Conservation (phyloP, 2,329 filamentous ascomycete species). For the Colletotrichum sp. region DNA sequence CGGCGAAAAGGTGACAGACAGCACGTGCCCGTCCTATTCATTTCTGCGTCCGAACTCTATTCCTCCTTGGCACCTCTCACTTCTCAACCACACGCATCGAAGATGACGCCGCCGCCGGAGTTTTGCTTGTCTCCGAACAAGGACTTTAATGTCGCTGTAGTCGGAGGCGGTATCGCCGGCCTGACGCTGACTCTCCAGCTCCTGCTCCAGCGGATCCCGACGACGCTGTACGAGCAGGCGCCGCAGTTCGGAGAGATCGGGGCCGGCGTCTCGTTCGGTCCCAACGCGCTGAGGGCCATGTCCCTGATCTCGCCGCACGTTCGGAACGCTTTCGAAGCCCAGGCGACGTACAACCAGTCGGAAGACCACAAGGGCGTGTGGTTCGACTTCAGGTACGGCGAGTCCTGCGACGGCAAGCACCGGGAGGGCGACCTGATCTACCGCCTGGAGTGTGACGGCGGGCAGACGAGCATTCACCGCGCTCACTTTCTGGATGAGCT, state of each 20-base stretch:
- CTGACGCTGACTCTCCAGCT: constrained; percentile 51
- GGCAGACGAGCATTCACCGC: constrained; percentile 2
- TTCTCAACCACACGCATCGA: neutral
- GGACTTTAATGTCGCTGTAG: constrained; percentile 42
- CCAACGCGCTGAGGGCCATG: constrained; percentile 56
- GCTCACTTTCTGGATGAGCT: constrained; percentile 38
- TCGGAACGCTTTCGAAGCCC: constrained; percentile 39
- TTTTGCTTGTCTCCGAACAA: constrained; percentile 6
- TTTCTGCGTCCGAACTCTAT: neutral
- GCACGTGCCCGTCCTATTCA: neutral
- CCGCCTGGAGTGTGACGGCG: neutral
- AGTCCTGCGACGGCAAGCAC: constrained; percentile 17
- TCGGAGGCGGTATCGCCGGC: constrained; percentile 58
- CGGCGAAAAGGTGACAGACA: neutral
- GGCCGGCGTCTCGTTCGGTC: constrained; percentile 56
- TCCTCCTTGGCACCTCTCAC: neutral
- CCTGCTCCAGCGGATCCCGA: constrained; percentile 43
- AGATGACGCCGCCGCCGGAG: constrained; percentile 9
- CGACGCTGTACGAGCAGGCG: constrained; percentile 52
- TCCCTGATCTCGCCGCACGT: constrained; percentile 28
- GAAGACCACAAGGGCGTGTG: constrained; percentile 23
- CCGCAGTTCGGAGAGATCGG: constrained; percentile 50
- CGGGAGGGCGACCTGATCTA: constrained; percentile 5
- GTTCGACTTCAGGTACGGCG: constrained; percentile 21
- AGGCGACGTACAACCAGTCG: constrained; percentile 21